Evolutionary conservation across 208 protist genomes (phyloP).

Genomic region (Trypanosomatidae sp.): DNA sequence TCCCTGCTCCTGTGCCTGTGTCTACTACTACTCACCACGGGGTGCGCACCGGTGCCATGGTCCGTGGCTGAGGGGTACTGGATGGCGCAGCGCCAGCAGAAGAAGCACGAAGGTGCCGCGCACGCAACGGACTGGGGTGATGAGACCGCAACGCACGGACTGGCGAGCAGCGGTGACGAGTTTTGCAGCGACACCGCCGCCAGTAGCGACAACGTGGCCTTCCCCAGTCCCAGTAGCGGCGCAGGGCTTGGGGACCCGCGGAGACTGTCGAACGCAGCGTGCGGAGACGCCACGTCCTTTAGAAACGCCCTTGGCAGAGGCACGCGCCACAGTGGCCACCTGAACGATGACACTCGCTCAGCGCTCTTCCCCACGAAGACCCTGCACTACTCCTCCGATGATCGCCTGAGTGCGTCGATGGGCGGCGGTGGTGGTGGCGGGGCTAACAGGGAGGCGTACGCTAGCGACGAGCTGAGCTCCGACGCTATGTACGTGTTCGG

Average conservation of each 20-base stretch:
- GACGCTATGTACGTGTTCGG: not conserved
- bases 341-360: not conserved
- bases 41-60: slow-evolving; percentile 36
- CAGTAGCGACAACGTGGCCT: not conserved
- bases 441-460: not conserved
- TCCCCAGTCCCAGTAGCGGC: not conserved
- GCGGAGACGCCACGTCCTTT: not conserved
- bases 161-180: not conserved
- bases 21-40: slow-evolving; percentile 42
- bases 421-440: not conserved
- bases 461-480: not conserved
- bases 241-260: not conserved
- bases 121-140: not conserved
- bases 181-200: not conserved
- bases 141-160: not conserved
- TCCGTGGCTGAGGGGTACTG: slow-evolving; percentile 39
- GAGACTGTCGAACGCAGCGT: not conserved
- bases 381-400: not conserved
- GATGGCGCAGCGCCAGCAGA: slow-evolving; percentile 12
- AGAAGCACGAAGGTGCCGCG: not conserved
- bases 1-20: slow-evolving; percentile 45
- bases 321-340: not conserved
- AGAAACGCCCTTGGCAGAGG: not conserved
- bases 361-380: not conserved
- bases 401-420: not conserved